Percentiles rank a stretch among this genome's conserved stretches.
phyloP scores from a whole-genome alignment of 768 basidiomycete genomes.

The Aureoboletus auriporus region DNA sequence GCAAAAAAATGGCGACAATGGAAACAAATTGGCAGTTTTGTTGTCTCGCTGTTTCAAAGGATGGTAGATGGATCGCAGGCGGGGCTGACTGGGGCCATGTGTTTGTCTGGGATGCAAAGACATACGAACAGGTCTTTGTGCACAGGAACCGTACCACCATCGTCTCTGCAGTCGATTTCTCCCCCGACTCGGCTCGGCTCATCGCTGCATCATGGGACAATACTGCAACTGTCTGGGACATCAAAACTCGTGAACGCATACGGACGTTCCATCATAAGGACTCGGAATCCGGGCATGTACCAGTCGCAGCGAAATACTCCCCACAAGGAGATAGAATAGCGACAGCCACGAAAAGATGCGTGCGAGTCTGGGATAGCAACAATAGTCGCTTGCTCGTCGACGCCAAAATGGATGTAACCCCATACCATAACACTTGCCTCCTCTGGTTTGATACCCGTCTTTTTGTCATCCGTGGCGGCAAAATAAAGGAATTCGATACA shows the following conservation, averaged over 20 bases:
- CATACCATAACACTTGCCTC: background rate
- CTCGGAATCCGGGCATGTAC: no score
- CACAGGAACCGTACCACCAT: background rate
- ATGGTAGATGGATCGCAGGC: constrained; percentile 1
- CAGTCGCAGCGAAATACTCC: no score
- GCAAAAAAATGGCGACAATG: background rate
- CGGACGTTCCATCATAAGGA: no score
- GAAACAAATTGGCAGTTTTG: no score
- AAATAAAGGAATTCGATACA: background rate
- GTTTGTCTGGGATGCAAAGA: background rate
- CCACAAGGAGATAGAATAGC: background rate
- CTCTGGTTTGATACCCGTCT: constrained; percentile 3
- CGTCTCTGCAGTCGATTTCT: background rate
- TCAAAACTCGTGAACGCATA: no score
- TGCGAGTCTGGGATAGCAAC: constrained; percentile 1
- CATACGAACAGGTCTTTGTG: background rate
- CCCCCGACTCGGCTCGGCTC: background rate
- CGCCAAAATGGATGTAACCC: background rate
- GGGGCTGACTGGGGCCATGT: background rate
- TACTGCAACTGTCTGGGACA: background rate
- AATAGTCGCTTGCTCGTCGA: background rate
- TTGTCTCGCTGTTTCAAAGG: no score
- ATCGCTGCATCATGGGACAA: background rate
- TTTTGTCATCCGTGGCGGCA: background rate
- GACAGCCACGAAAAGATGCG: background rate